Base-by-base conservation (phyloP, 805 yeast species). In the Citeromyces nyonsensis region DNA sequence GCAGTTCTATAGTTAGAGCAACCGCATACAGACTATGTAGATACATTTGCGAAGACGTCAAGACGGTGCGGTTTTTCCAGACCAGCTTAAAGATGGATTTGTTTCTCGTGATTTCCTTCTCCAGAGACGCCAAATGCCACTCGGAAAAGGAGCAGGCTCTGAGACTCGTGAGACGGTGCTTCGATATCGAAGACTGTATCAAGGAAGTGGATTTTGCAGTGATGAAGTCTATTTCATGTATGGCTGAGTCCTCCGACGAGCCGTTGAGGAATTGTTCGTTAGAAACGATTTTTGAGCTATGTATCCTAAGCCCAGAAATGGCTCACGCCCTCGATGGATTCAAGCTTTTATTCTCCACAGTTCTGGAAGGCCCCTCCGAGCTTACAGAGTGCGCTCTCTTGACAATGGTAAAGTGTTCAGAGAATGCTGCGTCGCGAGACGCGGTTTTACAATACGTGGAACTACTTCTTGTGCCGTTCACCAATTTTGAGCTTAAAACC, bases 71-170 rank as follows among this genome's bases (percentile, higher is more conserved):
- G n/a, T 51, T 62, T 3, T 54, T 85, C 39, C 55, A 70, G 6
- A 18, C 22, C 6, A 59, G 62, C 10, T 52, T 71, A 24, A 67
- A 73, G 36, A 46, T 82, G 4, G 82, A 83, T 36, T 61, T 69
- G 2, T 70, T 76, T 38, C 48, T 84, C 5, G 68, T 81, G 2
- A 59, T 72, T 10, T 64, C 93, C 0, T 52, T 88, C 24, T 63
- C 80, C 1, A 72, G 72, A 32, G 76, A 73, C 14, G 55, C 63
- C 22, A 49, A 69, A 3, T 52, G 45, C 35, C 15, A 26, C 9
- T 51, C 71, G 2, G 95, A 86, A 44, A 66, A 85, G 37, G 76
- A 73, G 30, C 84, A 85, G 44, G 91, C 93, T 0, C 44, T 88
- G 24, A 79, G 77, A 43, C 55, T 84, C 15, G 54, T 84, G 0